These are phyloP conservation scores for Rickenella mellea DNA, from an alignment of 768 basidiomycete species.

Conservation along the genomic window DNA sequence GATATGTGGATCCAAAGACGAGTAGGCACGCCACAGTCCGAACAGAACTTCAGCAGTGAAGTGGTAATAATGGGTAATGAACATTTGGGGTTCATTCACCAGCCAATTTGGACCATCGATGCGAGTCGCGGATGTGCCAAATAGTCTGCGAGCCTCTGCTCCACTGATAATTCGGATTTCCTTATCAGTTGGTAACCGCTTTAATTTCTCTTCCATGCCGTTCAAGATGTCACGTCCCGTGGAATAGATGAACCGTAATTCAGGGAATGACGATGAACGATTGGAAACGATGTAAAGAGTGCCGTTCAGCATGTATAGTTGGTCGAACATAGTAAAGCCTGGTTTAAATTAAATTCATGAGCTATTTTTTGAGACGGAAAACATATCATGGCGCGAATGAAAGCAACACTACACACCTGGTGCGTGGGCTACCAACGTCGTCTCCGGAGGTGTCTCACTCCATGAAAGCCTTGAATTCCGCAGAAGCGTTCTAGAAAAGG, in stretches of 20 bases:
- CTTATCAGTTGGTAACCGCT: conserved; percentile 65
- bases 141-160: conserved; percentile 53
- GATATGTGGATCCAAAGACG: conserved; percentile 69
- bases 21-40: conserved; percentile 87
- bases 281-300: conserved; percentile 77
- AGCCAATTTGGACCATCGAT: conserved; percentile 73
- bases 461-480: conserved; percentile 27
- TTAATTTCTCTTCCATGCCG: conserved; percentile 40
- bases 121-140: conserved; percentile 62
- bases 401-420: conserved; percentile 44
- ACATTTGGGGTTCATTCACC: conserved; percentile 75
- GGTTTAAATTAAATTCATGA: conserved; percentile 2
- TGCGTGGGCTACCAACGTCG: conserved; percentile 64
- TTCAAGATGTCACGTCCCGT: conserved; percentile 53
- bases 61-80: conserved; percentile 88
- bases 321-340: conserved; percentile 91
- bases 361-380: background rate
- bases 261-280: conserved; percentile 55
- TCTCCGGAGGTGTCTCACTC: conserved; percentile 37
- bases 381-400: no score
- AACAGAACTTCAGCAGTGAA: conserved; percentile 89
- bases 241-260: conserved; percentile 60
- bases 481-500: background rate
- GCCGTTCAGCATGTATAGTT: conserved; percentile 72
- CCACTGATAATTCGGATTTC: conserved; percentile 73